Evolutionary conservation across 1,284 basidiomycete species (phyloP).

Genomic region (Laetiporus sulphureus): DNA sequence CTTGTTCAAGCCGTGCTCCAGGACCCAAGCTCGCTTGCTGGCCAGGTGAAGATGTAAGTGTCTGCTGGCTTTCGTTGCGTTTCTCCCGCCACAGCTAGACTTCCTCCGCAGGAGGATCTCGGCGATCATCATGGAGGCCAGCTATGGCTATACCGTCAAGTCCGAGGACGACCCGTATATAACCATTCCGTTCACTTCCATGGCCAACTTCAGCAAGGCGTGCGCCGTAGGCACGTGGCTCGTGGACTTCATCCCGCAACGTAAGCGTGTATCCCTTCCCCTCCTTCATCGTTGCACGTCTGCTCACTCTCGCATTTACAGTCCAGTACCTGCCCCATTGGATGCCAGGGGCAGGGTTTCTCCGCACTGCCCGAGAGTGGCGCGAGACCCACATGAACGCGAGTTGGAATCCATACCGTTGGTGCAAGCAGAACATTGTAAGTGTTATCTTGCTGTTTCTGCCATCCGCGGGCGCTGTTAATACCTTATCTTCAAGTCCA

Average conservation of each 20-base stretch:
- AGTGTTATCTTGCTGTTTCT: constrained; percentile 10
- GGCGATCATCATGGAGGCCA: constrained; percentile 22
- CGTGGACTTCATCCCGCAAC: constrained; percentile 24
- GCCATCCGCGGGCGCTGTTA: neutral
- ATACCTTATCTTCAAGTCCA: neutral
- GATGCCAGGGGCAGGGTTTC: constrained; percentile 24
- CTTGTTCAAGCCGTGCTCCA: neutral
- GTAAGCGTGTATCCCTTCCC: constrained; percentile 11
- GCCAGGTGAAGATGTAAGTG: constrained; percentile 2
- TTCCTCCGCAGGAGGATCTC: constrained; percentile 7
- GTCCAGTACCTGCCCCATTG: constrained; percentile 23
- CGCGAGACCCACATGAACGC: constrained; percentile 14
- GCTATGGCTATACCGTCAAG: constrained; percentile 23
- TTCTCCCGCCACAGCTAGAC: neutral
- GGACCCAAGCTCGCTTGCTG: neutral
- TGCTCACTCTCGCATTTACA: constrained; percentile 2
- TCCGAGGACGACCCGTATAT: constrained; percentile 21
- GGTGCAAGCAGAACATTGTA: constrained; percentile 20
- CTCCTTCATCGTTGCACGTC: neutral
- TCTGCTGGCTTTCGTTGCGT: neutral
- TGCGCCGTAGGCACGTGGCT: constrained; percentile 22
- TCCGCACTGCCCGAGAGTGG: constrained; percentile 17
- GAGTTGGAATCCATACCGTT: constrained; percentile 19
- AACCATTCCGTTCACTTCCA: constrained; percentile 17
- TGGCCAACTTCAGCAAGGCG: constrained; percentile 19